Percentiles rank a stretch among this genome's conserved stretches.
Conservation (phyloP, 2,329 filamentous ascomycete species). For the Plectosphaerella plurivora region DNA sequence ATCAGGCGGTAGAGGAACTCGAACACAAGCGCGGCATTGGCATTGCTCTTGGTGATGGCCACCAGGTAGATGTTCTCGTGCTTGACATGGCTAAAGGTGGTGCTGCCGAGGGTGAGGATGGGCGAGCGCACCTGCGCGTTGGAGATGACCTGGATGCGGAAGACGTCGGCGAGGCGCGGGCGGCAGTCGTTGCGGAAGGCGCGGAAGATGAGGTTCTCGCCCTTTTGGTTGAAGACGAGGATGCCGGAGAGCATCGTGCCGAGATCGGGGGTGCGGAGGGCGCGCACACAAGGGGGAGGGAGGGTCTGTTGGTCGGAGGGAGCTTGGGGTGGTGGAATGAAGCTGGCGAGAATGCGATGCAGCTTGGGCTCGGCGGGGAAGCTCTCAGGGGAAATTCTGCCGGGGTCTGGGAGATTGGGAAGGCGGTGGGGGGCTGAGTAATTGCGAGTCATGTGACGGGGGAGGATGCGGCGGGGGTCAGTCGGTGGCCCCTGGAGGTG, state of each 20-base stretch:
- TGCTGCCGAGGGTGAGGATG: slow-evolving; percentile 93
- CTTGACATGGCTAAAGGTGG: slow-evolving; percentile 98
- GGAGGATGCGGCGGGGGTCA: too few species aligned
- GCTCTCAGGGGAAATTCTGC: slow-evolving; percentile 11
- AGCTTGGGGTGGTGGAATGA: neutral
- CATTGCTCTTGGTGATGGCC: slow-evolving; percentile 97
- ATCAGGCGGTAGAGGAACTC: slow-evolving; percentile 95
- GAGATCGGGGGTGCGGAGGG: neutral
- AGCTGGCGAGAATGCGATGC: slow-evolving; percentile 1
- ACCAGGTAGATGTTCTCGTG: slow-evolving; percentile 99
- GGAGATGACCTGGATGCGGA: slow-evolving; percentile 98
- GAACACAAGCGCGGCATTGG: slow-evolving; percentile 95
- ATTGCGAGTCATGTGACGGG: too few species aligned
- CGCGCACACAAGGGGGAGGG: too few species aligned
- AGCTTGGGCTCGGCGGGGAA: slow-evolving; percentile 1
- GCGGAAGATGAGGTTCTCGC: slow-evolving; percentile 98
- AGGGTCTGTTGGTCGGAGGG: slow-evolving; percentile 2
- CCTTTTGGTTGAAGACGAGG: slow-evolving; percentile 98
- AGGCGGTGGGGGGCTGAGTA: neutral
- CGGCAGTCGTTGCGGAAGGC: slow-evolving; percentile 98
- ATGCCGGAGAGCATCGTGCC: slow-evolving; percentile 88
- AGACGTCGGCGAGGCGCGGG: slow-evolving; percentile 94
- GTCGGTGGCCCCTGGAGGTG: too few species aligned
- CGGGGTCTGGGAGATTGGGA: neutral
- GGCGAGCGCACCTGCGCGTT: slow-evolving; percentile 97